A percentile compares a stretch with the other conserved stretches of the same genome.
phyloP scores from a whole-genome alignment of 768 basidiomycete species.

The Artomyces pyxidatus region DNA sequence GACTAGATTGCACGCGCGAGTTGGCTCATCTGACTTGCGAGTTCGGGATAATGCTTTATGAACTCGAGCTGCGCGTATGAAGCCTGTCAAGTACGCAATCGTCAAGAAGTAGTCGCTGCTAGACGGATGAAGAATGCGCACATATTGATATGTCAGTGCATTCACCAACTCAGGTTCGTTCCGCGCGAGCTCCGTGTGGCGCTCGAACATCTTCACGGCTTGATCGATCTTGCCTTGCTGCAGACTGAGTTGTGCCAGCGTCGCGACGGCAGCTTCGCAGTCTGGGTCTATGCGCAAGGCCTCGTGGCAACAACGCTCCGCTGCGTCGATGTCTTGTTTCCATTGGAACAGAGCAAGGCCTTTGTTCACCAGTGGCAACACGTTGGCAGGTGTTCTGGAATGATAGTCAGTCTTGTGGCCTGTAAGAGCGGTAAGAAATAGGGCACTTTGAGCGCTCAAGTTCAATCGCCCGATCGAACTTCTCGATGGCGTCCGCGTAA shows the following conservation, averaged over 20 bases:
- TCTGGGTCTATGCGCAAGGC: slow-evolving; percentile 85
- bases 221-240: slow-evolving; percentile 86
- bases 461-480: slow-evolving; percentile 88
- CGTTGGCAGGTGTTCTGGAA: slow-evolving; percentile 49
- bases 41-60: slow-evolving; percentile 72
- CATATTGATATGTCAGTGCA: slow-evolving; percentile 72
- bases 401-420: slow-evolving; percentile 30
- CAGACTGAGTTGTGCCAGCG: slow-evolving; percentile 85
- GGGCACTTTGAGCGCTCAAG: slow-evolving; percentile 71
- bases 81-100: slow-evolving; percentile 45
- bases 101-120: neutral
- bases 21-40: slow-evolving; percentile 60
- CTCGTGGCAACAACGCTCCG: slow-evolving; percentile 80
- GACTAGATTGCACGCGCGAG: slow-evolving; percentile 35
- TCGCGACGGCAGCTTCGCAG: slow-evolving; percentile 95
- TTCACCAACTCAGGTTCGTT: slow-evolving; percentile 83
- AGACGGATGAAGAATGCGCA: slow-evolving; percentile 28
- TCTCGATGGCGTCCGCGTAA: slow-evolving; percentile 81
- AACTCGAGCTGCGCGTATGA: slow-evolving; percentile 79
- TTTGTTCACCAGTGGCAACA: slow-evolving; percentile 93
- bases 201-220: slow-evolving; percentile 81
- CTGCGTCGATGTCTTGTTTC: slow-evolving; percentile 81
- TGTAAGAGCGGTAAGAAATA: neutral
- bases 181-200: slow-evolving; percentile 78
- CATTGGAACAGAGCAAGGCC: slow-evolving; percentile 95